Evolutionary conservation across 148 eudicot species (phyloP).

Genomic region (Vaccinium myrtillus): DNA sequence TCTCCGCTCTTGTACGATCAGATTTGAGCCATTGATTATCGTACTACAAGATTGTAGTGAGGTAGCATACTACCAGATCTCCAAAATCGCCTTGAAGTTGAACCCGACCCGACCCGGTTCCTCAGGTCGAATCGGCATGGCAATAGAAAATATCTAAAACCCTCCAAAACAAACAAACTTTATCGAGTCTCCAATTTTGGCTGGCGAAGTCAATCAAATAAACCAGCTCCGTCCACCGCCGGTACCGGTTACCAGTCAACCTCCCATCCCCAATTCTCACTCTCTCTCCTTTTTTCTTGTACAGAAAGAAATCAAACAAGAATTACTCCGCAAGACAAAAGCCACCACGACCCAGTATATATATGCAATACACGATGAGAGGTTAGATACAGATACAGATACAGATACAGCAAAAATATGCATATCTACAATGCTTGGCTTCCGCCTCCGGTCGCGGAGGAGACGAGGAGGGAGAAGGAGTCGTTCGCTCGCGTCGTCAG

Average conservation of each 20-base stretch:
- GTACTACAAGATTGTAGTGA: too few species aligned
- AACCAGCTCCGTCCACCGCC: conserved; percentile 11
- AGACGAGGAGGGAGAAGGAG: conserved; percentile 63
- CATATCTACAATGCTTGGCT: conserved; percentile 97
- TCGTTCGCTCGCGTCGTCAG: conserved; percentile 60
- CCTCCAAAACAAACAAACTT: background rate
- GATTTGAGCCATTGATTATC: too few species aligned
- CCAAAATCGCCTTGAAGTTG: too few species aligned
- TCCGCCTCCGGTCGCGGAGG: conserved; percentile 77
- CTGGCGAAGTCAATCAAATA: background rate
- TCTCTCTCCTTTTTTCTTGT: conserved; percentile 17
- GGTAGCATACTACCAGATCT: too few species aligned
- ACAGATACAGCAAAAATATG: conserved; percentile 32
- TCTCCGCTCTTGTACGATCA: too few species aligned
- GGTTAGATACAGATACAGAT: background rate
- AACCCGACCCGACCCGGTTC: background rate
- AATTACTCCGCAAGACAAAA: background rate
- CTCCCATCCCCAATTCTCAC: background rate
- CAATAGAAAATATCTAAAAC: background rate
- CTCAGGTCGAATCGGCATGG: background rate
- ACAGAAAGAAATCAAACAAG: conserved; percentile 10
- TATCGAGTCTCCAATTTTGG: background rate
- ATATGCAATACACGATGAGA: background rate
- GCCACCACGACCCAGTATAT: background rate
- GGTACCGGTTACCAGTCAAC: conserved; percentile 27